Evolutionary conservation across 768 basidiomycete genomes (phyloP).

Genomic region (Lepiota venenata): DNA sequence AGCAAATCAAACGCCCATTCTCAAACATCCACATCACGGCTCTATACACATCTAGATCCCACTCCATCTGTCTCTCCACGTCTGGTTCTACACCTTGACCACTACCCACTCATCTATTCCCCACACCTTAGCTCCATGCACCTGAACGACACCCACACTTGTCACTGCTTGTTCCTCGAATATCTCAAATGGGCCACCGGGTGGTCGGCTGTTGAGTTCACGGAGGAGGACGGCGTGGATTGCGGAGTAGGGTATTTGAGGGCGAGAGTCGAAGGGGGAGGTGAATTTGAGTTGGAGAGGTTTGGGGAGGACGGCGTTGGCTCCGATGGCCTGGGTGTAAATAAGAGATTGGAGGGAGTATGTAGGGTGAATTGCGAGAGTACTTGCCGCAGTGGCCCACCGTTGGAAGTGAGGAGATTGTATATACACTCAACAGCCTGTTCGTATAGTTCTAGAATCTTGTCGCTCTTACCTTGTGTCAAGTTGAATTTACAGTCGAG

Average conservation of each 20-base stretch:
- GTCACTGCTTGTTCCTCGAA: slow-evolving; percentile 80
- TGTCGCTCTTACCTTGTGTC: slow-evolving; percentile 60
- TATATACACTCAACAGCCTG: slow-evolving; percentile 79
- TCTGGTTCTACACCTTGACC: slow-evolving; percentile 93
- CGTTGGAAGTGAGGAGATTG: slow-evolving; percentile 75
- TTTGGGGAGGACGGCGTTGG: slow-evolving; percentile 84
- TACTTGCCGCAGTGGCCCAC: too few relatives aligned
- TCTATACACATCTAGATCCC: slow-evolving; percentile 75
- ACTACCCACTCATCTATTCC: slow-evolving; percentile 67
- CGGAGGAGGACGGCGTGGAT: slow-evolving; percentile 63
- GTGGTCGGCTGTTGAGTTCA: slow-evolving; percentile 61
- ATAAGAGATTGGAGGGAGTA: slow-evolving; percentile 31
- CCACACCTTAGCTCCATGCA: slow-evolving; percentile 71
- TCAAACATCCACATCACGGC: slow-evolving; percentile 79
- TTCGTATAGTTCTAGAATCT: slow-evolving; percentile 79
- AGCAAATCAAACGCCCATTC: slow-evolving; percentile 84
- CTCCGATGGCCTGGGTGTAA: slow-evolving; percentile 70
- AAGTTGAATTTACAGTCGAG: slow-evolving; percentile 90
- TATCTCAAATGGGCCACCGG: slow-evolving; percentile 66
- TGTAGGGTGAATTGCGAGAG: too few relatives aligned
- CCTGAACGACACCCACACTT: slow-evolving; percentile 90
- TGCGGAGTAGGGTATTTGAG: slow-evolving; percentile 72
- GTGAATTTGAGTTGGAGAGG: slow-evolving; percentile 82
- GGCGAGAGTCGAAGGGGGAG: slow-evolving; percentile 85
- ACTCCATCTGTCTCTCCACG: slow-evolving; percentile 82